Evolutionary conservation across 2,329 filamentous ascomycete genomes (phyloP), one percentile per base, ranked within the genome.

Genomic region (Thyridium curvatum): DNA sequence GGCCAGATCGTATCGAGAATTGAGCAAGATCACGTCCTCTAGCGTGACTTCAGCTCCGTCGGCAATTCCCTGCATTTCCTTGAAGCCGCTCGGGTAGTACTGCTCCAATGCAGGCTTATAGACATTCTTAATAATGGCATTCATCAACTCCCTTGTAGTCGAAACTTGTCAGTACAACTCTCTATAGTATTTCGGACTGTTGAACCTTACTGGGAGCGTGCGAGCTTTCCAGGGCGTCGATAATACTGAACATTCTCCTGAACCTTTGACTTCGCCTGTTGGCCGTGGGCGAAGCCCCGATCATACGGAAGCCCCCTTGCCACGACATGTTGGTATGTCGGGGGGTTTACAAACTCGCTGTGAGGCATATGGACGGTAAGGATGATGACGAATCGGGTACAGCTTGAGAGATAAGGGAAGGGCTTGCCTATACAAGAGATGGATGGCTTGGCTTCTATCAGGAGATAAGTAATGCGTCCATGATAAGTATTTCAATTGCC

Each of bases 291-390:
- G 13, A 44, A 32, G 12, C 51, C 51, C 15, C 51, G 51, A 3
- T 50, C 47, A 35, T 49, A 52, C 4, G 51, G 47, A 12, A 45
- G 41, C 8, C 51, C 51, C 13, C 33, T 26, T 4, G 41, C 44
- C 13, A 52, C 45, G 21, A 53, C 40, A 40, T 52, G 51, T 41
- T 54, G 45, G 40, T 52, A 52, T 30, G 37, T 40, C 14, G 34
- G 18, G 6, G 38, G 18, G 37, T 26, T 26, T 6, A 26, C 21
- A 10, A 26, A 26, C 21, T 26, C 21, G 21, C 21, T 26, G 10
- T 26, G 21, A 26, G 21, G 21, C 21, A 26, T 26, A 10, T n/a
- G n/a, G n/a, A n/a, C n/a, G n/a, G n/a, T n/a, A n/a, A n/a, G n/a
- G n/a, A n/a, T n/a, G n/a, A n/a, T n/a, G n/a, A n/a, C n/a, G n/a